Evolutionary conservation across 2,329 filamentous ascomycete genomes (phyloP).

Genomic region (Sclerotinia sclerotiorum): DNA sequence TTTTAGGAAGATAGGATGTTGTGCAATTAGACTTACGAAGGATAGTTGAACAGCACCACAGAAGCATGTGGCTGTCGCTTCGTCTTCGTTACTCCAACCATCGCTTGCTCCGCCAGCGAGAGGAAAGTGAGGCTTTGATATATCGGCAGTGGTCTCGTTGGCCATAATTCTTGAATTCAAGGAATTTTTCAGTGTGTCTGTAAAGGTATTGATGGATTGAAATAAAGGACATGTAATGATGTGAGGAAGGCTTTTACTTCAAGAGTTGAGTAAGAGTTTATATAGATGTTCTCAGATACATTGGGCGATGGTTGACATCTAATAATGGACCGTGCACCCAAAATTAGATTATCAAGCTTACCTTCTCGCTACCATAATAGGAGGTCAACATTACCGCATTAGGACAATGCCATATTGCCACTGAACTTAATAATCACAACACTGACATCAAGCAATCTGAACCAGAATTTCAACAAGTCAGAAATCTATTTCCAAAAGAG

Average conservation of each 20-base stretch:
- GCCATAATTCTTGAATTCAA: not conserved
- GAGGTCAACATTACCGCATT: not conserved
- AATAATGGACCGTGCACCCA: not conserved
- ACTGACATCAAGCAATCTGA: not conserved
- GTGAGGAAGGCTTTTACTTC: no score
- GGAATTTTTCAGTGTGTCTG: no score
- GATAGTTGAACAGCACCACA: slow-evolving; percentile 56
- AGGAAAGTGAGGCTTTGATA: slow-evolving; percentile 43
- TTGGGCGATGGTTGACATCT: no score
- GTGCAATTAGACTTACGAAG: slow-evolving; percentile 46
- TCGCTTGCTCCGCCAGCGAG: slow-evolving; percentile 43
- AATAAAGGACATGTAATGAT: not conserved
- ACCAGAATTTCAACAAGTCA: not conserved
- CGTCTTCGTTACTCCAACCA: slow-evolving; percentile 47
- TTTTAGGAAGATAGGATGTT: not conserved
- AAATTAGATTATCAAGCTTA: not conserved
- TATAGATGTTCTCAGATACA: not conserved
- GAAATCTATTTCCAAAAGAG: accelerated
- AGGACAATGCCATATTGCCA: slow-evolving; percentile 10
- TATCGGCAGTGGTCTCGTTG: not conserved
- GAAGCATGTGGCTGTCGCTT: slow-evolving; percentile 59
- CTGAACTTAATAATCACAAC: not conserved
- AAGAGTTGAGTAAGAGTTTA: no score
- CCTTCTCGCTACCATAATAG: slow-evolving; percentile 11
- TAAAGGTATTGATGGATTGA: not conserved